phyloP scores from a whole-genome alignment of 2,329 filamentous ascomycete genomes.

The Cladosporium sp. region DNA sequence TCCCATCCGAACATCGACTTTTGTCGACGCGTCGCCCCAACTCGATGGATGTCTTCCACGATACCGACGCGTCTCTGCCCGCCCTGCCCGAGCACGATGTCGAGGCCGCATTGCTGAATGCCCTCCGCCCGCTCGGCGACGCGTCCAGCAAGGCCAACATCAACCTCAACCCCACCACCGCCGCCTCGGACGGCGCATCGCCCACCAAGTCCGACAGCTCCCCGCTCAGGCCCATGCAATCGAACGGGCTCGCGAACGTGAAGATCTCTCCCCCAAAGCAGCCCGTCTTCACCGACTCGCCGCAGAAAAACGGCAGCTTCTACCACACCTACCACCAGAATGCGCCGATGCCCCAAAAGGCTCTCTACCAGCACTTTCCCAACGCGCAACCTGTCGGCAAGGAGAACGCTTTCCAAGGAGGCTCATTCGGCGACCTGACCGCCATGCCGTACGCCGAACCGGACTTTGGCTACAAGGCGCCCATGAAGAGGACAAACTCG shows the following conservation, averaged over 20 bases:
- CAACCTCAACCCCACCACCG: slow-evolving; percentile 55
- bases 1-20: slow-evolving; percentile 25
- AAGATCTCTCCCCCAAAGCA: slow-evolving; percentile 59
- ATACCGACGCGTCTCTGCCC: slow-evolving; percentile 36
- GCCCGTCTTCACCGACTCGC: slow-evolving; percentile 57
- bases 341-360: slow-evolving; percentile 15
- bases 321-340: slow-evolving; percentile 31
- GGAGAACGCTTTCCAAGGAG: slow-evolving; percentile 19
- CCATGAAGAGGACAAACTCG: slow-evolving; percentile 53
- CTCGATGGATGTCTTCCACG: slow-evolving; percentile 54
- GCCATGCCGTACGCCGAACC: slow-evolving; percentile 34
- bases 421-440: slow-evolving; percentile 34
- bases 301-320: slow-evolving; percentile 53
- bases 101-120: slow-evolving; percentile 47
- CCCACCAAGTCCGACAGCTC: slow-evolving; percentile 62
- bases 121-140: slow-evolving; percentile 38
- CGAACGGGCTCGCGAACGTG: slow-evolving; percentile 60
- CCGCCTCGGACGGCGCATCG: slow-evolving; percentile 55
- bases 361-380: slow-evolving; percentile 7
- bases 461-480: slow-evolving; percentile 38
- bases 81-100: slow-evolving; percentile 39
- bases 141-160: slow-evolving; percentile 54
- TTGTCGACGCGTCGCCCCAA: slow-evolving; percentile 51
- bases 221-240: slow-evolving; percentile 54
- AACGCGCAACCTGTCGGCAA: slow-evolving; percentile 14